These are phyloP conservation scores for Mortierella sp. DNA, from an alignment of 371 early-diverging fungal species.

Conservation along the genomic window DNA sequence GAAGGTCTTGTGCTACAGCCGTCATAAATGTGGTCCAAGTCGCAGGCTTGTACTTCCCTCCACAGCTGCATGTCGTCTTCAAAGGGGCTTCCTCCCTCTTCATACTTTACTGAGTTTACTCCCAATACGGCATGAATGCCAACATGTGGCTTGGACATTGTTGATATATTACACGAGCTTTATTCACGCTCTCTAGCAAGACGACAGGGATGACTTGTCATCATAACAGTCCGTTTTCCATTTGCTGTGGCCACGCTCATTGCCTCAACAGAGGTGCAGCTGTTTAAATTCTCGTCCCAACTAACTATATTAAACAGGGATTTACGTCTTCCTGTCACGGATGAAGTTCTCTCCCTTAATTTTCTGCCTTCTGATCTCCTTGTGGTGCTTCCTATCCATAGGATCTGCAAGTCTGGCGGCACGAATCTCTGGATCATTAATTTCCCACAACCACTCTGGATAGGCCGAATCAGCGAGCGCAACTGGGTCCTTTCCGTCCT, in stretches of 20 bases:
- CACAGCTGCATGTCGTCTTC: no score
- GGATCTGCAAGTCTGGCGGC: conserved; percentile 66
- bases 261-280: no score
- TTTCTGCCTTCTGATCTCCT: conserved; percentile 72
- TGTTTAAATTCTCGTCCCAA: neutral
- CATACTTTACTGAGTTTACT: no score
- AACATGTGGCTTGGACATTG: neutral
- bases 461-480: conserved; percentile 90
- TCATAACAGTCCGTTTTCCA: neutral
- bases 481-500: conserved; percentile 87
- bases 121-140: no score
- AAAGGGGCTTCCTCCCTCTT: no score
- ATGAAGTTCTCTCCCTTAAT: conserved; percentile 84
- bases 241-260: no score
- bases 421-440: conserved; percentile 74
- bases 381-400: conserved; percentile 71
- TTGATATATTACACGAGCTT: conserved; percentile 17
- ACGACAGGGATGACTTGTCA: neutral
- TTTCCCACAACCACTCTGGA: conserved; percentile 93
- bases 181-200: conserved; percentile 13
- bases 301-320: neutral
- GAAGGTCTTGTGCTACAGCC: no score
- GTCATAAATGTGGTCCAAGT: no score
- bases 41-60: no score
- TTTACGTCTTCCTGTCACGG: conserved; percentile 81